Percentiles rank a stretch among this genome's conserved stretches.
Conservation (phyloP, 2,329 filamentous ascomycete species). For the Trichoderma sp. region DNA sequence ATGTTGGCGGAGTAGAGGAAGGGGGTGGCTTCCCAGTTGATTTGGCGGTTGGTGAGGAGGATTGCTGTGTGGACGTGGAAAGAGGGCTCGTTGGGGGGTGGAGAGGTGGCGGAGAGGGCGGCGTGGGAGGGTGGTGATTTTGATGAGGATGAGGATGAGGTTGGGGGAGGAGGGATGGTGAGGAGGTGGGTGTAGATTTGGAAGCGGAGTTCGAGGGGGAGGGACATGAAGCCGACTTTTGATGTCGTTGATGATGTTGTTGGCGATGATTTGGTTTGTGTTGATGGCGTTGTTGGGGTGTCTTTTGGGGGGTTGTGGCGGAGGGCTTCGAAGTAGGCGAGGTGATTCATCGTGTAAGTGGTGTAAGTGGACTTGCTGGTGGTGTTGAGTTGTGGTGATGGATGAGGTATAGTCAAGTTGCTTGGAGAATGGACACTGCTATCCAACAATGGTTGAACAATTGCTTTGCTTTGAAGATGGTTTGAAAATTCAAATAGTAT, state of each 20-base stretch:
- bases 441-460: background rate
- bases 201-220: constrained; percentile 51
- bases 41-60: constrained; percentile 46
- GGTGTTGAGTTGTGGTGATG: background rate
- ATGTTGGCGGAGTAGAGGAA: constrained; percentile 50
- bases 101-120: constrained; percentile 29
- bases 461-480: background rate
- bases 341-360: constrained; percentile 1
- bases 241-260: background rate
- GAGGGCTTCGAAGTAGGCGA: background rate
- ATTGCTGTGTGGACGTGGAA: constrained; percentile 44
- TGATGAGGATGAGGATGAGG: constrained; percentile 39
- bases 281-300: background rate
- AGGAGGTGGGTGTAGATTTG: constrained; percentile 51
- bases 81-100: background rate
- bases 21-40: constrained; percentile 45
- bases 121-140: constrained; percentile 33
- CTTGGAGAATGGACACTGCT: background rate
- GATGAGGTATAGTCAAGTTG: background rate
- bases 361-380: constrained; percentile 7
- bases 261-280: background rate
- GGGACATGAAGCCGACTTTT: constrained; percentile 40
- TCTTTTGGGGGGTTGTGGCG: background rate
- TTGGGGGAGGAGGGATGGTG: constrained; percentile 37
- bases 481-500: background rate